These are phyloP conservation scores for Quercus wislizeni DNA, from an alignment of 306 rosid genomes.

Conservation along the genomic window DNA sequence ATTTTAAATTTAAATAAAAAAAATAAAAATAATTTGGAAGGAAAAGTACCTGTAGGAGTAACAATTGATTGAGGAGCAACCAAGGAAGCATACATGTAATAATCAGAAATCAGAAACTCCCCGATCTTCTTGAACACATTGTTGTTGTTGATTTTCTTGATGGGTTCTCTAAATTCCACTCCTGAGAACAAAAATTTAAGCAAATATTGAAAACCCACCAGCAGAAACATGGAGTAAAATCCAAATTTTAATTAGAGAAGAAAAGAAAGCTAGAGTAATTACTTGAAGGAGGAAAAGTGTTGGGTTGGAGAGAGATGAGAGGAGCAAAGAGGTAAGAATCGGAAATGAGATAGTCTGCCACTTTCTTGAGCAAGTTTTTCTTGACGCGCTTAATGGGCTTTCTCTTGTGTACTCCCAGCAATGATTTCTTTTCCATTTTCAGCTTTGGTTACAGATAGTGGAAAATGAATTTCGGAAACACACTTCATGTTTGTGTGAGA, in stretches of 20 bases:
- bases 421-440: constrained; percentile 40
- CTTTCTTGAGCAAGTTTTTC: constrained; percentile 36
- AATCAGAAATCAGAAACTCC: constrained; percentile 58
- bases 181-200: constrained; percentile 22
- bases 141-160: constrained; percentile 17
- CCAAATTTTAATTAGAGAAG: neutral
- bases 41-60: constrained; percentile 34
- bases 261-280: neutral
- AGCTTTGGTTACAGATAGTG: neutral
- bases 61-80: constrained; percentile 25
- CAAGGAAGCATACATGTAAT: constrained; percentile 63
- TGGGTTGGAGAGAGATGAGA: constrained; percentile 32
- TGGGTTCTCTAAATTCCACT: constrained; percentile 34
- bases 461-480: neutral
- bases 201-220: neutral
- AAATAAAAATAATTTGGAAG: neutral
- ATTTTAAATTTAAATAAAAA: no score
- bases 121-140: constrained; percentile 31
- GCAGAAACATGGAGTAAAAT: neutral
- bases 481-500: neutral
- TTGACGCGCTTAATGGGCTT: constrained; percentile 33
- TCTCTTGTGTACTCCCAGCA: constrained; percentile 27
- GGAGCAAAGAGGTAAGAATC: constrained; percentile 69
- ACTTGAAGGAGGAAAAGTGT: constrained; percentile 27
- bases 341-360: constrained; percentile 50